Evolutionary conservation across 306 rosid species (phyloP).

Genomic region (Phaseolus lunatus): DNA sequence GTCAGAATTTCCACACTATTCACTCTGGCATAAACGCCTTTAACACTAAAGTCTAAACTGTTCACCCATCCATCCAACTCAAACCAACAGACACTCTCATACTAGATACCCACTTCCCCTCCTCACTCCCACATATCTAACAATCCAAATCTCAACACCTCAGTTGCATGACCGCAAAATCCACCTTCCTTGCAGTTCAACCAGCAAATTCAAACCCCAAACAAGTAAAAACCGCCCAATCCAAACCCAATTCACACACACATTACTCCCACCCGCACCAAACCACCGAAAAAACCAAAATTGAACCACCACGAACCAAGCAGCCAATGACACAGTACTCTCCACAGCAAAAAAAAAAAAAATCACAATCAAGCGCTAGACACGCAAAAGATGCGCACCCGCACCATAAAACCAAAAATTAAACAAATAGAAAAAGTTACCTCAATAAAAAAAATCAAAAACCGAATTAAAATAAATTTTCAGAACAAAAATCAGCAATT

Average conservation of each 20-base stretch:
- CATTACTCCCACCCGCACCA: constrained; percentile 46
- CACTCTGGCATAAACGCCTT: not conserved
- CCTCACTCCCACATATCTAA: constrained; percentile 1
- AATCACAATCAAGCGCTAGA: constrained; percentile 8
- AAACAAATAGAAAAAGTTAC: constrained; percentile 1
- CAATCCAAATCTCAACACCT: not conserved
- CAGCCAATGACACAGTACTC: constrained; percentile 31
- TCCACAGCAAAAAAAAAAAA: not conserved
- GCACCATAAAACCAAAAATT: constrained; percentile 12
- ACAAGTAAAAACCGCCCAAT: constrained; percentile 22
- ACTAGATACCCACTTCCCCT: constrained; percentile 4
- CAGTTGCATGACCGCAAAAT: constrained; percentile 8
- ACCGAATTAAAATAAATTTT: constrained; percentile 22
- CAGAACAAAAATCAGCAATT: not conserved
- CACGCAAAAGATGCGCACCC: not conserved
- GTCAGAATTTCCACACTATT: not conserved
- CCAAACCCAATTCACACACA: constrained; percentile 35
- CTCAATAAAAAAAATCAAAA: not conserved
- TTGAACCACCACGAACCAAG: constrained; percentile 37
- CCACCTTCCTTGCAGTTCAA: not conserved
- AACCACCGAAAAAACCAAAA: constrained; percentile 39
- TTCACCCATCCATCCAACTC: constrained; percentile 36
- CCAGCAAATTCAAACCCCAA: constrained; percentile 37
- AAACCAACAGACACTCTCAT: not conserved
- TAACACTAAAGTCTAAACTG: constrained; percentile 13